These are phyloP conservation scores for Arthrobotrys pseudoclavata DNA, from an alignment of 2,329 filamentous ascomycete genomes.

Conservation along the genomic window DNA sequence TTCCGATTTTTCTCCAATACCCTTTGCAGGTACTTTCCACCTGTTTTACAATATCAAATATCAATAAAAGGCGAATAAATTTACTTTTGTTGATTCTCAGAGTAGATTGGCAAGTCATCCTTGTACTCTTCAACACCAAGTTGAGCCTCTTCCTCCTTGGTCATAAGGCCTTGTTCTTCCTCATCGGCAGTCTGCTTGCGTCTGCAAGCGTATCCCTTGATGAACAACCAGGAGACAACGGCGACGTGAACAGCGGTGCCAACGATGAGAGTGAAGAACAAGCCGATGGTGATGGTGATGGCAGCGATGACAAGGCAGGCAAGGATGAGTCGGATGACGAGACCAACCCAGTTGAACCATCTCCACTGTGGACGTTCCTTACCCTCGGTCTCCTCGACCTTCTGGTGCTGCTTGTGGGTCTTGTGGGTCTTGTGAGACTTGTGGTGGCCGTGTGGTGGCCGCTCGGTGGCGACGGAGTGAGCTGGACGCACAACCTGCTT, in stretches of 20 bases:
- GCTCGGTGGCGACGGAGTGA: constrained; percentile 25
- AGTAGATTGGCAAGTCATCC: constrained; percentile 51
- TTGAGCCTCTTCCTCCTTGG: constrained; percentile 52
- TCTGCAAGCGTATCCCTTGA: constrained; percentile 35
- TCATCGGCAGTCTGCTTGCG: constrained; percentile 39
- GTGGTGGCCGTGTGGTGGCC: constrained; percentile 24
- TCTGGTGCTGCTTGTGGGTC: constrained; percentile 28
- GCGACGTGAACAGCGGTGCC: constrained; percentile 48
- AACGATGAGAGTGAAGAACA: constrained; percentile 55
- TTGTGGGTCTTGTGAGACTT: constrained; percentile 17
- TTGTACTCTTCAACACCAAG: constrained; percentile 34
- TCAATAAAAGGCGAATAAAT: not conserved
- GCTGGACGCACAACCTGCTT: constrained; percentile 43
- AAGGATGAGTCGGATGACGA: constrained; percentile 55
- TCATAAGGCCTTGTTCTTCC: constrained; percentile 52
- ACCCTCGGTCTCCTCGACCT: constrained; percentile 20
- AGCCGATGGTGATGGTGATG: constrained; percentile 58
- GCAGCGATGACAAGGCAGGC: constrained; percentile 58
- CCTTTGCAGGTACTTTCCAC: constrained; percentile 7
- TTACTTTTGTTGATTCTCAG: constrained; percentile 53
- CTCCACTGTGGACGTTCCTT: constrained; percentile 34
- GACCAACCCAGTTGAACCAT: constrained; percentile 55
- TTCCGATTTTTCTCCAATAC: not conserved
- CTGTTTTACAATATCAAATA: constrained; percentile 9
- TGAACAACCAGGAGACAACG: constrained; percentile 45